Evolutionary conservation across 1,139 yeast species (phyloP), one percentile per base, ranked within the genome.

Genomic region (Saccharomyces hybrid): DNA sequence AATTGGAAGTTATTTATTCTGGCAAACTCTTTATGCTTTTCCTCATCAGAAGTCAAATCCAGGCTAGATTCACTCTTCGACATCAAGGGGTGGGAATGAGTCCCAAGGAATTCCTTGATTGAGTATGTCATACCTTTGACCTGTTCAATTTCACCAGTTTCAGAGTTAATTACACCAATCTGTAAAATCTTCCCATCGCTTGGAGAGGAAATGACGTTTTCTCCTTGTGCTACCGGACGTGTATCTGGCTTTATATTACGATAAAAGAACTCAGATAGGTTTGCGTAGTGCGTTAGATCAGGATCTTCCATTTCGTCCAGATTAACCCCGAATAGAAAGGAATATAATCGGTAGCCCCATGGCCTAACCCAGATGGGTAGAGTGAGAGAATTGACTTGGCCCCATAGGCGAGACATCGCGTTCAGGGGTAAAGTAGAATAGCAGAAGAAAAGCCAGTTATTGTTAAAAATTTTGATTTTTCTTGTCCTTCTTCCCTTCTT

Each of bases 71-170:
- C 68, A 55, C 64, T 62, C 42, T 60, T 64, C 7, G 62, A 58
- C 64, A 62, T 60, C 55, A 64, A 54, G 7, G 71, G 70, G 54
- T 67, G 66, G 1, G 68, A 58, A 54, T 68, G 72, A 47, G 86
- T 77, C 2, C 99, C 99, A 52, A 95, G 77, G 53, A 95, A 80
- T 6, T 96, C 95, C 63, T 88, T 95, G 14, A 93, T 79, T 1
- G 96, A 86, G 70, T 95, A 95, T 0, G 96, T 88, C 80, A 93
- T 82, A 7, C 99, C 99, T 73, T 95, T 95, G 51, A 95, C 98
- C 70, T 93, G 98, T 71, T 93, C 98, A 57, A 95, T 90, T 63
- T 86, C 88, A 47, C 96, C 95, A 62, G 84, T 78, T 56, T 84
- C 86, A 1, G 71, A 62, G 57, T 76, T 73, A 53, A 91, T 89